Conservation (phyloP, 257 asterid genomes). For the Buddleja alternifolia region DNA sequence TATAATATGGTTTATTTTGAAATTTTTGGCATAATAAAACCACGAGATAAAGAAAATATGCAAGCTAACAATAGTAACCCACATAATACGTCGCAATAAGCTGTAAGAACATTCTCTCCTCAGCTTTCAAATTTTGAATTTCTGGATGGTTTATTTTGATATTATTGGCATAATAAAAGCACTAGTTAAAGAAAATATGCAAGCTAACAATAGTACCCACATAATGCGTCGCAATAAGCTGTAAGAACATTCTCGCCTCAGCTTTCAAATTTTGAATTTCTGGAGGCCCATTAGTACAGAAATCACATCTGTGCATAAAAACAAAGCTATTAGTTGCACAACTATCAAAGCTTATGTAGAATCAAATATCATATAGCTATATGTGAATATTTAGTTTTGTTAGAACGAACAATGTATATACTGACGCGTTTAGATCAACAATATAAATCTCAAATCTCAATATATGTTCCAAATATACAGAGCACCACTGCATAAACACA, state of each 20-base stretch:
- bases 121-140: no score
- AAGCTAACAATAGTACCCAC: conserved; percentile 44
- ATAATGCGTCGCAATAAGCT: conserved; percentile 49
- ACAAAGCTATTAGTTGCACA: conserved; percentile 8
- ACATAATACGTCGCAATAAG: no score
- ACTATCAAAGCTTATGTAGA: conserved; percentile 5
- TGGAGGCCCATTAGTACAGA: conserved; percentile 69
- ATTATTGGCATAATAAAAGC: no score
- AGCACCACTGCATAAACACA: conserved; percentile 2
- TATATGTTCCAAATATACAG: not conserved
- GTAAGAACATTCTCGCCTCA: conserved; percentile 59
- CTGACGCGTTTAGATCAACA: conserved; percentile 5
- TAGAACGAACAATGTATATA: conserved; percentile 1
- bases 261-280: conserved; percentile 60
- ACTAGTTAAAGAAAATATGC: conserved; percentile 16
- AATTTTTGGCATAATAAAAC: conserved; percentile 20
- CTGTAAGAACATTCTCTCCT: no score
- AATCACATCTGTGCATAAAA: conserved; percentile 64
- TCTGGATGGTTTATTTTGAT: no score
- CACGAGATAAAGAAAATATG: conserved; percentile 9
- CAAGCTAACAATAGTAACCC: not conserved
- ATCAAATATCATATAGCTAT: conserved; percentile 3
- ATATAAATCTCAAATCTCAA: not conserved
- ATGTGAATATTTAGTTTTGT: not conserved
- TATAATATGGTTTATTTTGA: not conserved